phyloP scores from a whole-genome alignment of 129 eudicot species.

The Lactuca saligna region DNA sequence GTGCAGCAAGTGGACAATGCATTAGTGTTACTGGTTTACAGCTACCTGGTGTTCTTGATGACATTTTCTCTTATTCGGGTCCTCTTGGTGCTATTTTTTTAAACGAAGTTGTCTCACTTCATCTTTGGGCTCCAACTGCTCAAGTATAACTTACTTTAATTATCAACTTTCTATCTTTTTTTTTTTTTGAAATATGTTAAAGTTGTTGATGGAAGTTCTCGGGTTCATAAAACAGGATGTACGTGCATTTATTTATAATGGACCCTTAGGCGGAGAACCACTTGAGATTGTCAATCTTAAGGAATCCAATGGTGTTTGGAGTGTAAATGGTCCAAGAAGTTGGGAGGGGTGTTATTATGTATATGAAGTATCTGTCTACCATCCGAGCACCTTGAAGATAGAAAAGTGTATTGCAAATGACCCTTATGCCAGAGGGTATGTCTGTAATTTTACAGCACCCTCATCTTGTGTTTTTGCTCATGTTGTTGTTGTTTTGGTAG shows the following conservation, averaged over 20 bases:
- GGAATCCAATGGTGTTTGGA: slow-evolving; percentile 88
- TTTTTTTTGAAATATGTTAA: not conserved
- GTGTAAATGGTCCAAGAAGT: slow-evolving; percentile 55
- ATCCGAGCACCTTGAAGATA: slow-evolving; percentile 70
- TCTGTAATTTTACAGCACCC: slow-evolving; percentile 12
- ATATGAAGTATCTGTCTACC: slow-evolving; percentile 79
- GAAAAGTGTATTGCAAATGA: slow-evolving; percentile 89
- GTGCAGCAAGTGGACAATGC: slow-evolving; percentile 64
- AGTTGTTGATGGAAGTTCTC: slow-evolving; percentile 5
- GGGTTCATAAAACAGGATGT: slow-evolving; percentile 54
- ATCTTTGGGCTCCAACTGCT: slow-evolving; percentile 98
- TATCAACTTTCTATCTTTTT: not conserved
- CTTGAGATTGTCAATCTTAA: slow-evolving; percentile 52
- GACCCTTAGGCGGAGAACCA: slow-evolving; percentile 53
- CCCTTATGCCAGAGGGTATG: slow-evolving; percentile 99
- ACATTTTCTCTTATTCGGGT: slow-evolving; percentile 75
- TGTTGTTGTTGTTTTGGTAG: slow-evolving; percentile 38
- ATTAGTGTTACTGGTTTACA: slow-evolving; percentile 76
- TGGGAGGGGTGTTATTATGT: slow-evolving; percentile 96
- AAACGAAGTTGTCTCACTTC: slow-evolving; percentile 52
- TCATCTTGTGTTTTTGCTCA: slow-evolving; percentile 11
- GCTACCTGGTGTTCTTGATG: slow-evolving; percentile 87
- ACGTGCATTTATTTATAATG: slow-evolving; percentile 50
- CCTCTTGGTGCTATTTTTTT: slow-evolving; percentile 85
- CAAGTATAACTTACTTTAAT: slow-evolving; percentile 42